These are phyloP conservation scores for Rhododendron ferrugineum DNA, from an alignment of 148 eudicot species.

Conservation along the genomic window DNA sequence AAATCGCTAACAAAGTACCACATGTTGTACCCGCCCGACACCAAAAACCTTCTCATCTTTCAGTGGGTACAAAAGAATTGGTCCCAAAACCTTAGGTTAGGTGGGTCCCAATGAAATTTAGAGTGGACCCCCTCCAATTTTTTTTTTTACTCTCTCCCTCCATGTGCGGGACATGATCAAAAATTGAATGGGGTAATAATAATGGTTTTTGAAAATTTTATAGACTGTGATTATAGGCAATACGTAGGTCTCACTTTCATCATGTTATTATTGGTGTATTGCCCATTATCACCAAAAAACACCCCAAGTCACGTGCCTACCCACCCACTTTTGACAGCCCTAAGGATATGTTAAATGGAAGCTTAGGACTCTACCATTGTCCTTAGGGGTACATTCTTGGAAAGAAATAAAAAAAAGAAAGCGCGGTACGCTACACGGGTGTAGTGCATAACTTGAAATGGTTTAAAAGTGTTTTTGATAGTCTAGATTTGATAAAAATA, in stretches of 20 bases:
- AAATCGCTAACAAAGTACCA: too few relatives aligned
- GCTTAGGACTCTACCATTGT: background rate
- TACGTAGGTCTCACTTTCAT: background rate
- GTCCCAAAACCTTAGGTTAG: background rate
- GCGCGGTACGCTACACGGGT: background rate
- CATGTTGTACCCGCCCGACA: too few relatives aligned
- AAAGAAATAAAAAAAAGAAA: background rate
- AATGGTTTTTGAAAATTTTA: background rate
- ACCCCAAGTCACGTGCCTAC: background rate
- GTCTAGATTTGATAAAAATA: too few relatives aligned
- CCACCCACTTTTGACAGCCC: conserved; percentile 6
- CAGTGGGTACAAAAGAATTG: background rate
- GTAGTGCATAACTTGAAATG: background rate
- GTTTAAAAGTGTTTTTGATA: too few relatives aligned
- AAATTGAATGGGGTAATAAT: background rate
- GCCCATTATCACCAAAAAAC: background rate
- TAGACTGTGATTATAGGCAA: conserved; percentile 2
- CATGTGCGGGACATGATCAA: conserved; percentile 1
- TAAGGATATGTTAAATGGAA: background rate
- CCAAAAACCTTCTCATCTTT: background rate
- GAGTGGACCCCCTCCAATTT: background rate
- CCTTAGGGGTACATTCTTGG: background rate
- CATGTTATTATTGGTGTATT: conserved; percentile 5
- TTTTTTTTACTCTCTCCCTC: background rate
- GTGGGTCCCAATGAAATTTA: background rate